Evolutionary conservation across 2,329 filamentous ascomycete species (phyloP).

Genomic region (Periconia macrospinosa): DNA sequence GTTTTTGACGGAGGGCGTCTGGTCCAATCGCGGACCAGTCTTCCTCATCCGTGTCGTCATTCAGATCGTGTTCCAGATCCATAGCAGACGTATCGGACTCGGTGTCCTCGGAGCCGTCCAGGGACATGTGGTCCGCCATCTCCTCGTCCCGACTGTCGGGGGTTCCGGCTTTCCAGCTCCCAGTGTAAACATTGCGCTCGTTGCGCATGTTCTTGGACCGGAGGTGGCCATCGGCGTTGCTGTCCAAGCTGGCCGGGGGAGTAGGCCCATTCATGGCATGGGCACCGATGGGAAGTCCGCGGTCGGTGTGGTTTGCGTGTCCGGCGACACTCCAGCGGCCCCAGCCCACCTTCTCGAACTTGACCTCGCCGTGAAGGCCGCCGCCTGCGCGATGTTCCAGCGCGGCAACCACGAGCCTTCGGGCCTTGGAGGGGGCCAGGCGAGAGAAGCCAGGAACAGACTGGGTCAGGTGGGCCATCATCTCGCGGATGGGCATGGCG

Average conservation of each 20-base stretch:
- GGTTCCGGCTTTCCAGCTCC: constrained; percentile 70
- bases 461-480: constrained; percentile 92
- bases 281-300: constrained; percentile 42
- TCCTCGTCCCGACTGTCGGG: constrained; percentile 69
- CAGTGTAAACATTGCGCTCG: constrained; percentile 47
- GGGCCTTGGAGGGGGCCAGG: constrained; percentile 85
- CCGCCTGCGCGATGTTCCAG: constrained; percentile 75
- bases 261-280: constrained; percentile 46
- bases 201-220: constrained; percentile 37
- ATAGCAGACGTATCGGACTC: constrained; percentile 77
- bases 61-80: constrained; percentile 70
- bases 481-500: constrained; percentile 88
- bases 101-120: constrained; percentile 66
- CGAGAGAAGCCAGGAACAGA: constrained; percentile 90
- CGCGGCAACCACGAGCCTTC: constrained; percentile 88
- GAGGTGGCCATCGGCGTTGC: constrained; percentile 50
- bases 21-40: constrained; percentile 92
- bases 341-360: constrained; percentile 97
- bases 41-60: constrained; percentile 89
- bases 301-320: constrained; percentile 55
- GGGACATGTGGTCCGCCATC: constrained; percentile 88
- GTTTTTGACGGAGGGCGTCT: constrained; percentile 72
- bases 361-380: constrained; percentile 68
- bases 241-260: constrained; percentile 54
- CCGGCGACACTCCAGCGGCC: constrained; percentile 80